Evolutionary conservation across 2,329 filamentous ascomycete species (phyloP).

Genomic region (Microdochium trichocladiopsis): DNA sequence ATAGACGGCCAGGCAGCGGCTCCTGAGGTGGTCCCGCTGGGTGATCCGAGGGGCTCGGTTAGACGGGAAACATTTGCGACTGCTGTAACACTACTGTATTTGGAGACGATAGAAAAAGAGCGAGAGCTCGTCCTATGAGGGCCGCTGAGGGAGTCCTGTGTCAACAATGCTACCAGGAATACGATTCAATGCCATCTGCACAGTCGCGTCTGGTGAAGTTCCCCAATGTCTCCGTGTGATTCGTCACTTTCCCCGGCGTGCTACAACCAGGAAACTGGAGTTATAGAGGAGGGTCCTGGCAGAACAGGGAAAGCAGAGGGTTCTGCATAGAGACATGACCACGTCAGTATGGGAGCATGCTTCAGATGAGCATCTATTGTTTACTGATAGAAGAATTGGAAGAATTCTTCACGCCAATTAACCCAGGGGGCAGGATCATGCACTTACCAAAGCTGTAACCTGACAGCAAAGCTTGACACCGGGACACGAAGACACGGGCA

Average conservation of each 20-base stretch:
- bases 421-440: not conserved
- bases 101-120: not conserved
- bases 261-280: too few relatives aligned
- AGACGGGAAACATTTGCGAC: too few relatives aligned
- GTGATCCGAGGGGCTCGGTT: too few relatives aligned
- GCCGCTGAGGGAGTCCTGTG: not conserved
- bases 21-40: too few relatives aligned
- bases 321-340: conserved; percentile 9
- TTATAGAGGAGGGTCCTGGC: conserved; percentile 9
- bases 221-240: not conserved
- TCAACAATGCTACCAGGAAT: too few relatives aligned
- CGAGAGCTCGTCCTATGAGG: not conserved
- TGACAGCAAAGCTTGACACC: conserved; percentile 23
- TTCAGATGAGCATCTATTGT: not conserved
- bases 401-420: too few relatives aligned
- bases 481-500: conserved; percentile 8
- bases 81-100: not conserved
- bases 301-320: conserved; percentile 21
- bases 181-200: too few relatives aligned
- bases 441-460: conserved; percentile 21
- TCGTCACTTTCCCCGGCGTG: not conserved
- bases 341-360: not conserved
- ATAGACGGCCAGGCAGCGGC: too few relatives aligned
- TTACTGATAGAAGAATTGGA: not conserved
- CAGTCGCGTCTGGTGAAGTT: too few relatives aligned